Base-by-base conservation (phyloP, 345 rosid genomes). In the Populus ilicifolia region DNA sequence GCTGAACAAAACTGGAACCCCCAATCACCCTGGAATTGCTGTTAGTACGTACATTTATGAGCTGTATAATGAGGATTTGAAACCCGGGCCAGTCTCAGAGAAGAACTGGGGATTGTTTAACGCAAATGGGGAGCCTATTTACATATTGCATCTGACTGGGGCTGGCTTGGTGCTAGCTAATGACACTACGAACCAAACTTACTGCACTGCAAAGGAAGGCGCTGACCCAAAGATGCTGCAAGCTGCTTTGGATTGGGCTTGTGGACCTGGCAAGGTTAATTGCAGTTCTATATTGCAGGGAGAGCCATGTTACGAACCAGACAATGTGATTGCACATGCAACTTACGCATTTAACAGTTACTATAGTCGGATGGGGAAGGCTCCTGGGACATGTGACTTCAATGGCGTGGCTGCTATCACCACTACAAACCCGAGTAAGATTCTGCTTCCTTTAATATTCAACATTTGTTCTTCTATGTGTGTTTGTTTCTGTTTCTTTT, bases 241-340 rank as follows among this genome's bases (percentile, higher is more conserved):
- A 81, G 99, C 98, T 5, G 99, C 92, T 23, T 85, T 96, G 43
- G 99, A 96, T 81, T 96, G 99, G 99, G 99, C 99, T 69, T 96
- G 99, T 67, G 99, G 99, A 35, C 95, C 99, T 5, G 99, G 99
- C 69, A 93, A 90, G 84, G 97, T 93, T 17, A 89, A 96, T 75
- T 96, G 99, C 84, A 87, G 97, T 0, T 80, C 85, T 14, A 38
- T 96, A 80, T 79, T 90, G 86, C 99, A 92, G 83, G 97, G 97
- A 38, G 94, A 89, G 69, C 77, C 90, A 0, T 96, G 99, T 68
- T 96, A 96, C 77, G 93, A 92, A 68, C 99, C 99, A 0, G 89
- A 96, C 70, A 88, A 90, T 78, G 97, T 93, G 66, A 78, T 86
- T 74, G 80, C 93, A 2, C 99, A 96, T 78, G 87, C 94, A 0